Base-by-base conservation (phyloP, 805 yeast species). In the Ogataea philodendri region DNA sequence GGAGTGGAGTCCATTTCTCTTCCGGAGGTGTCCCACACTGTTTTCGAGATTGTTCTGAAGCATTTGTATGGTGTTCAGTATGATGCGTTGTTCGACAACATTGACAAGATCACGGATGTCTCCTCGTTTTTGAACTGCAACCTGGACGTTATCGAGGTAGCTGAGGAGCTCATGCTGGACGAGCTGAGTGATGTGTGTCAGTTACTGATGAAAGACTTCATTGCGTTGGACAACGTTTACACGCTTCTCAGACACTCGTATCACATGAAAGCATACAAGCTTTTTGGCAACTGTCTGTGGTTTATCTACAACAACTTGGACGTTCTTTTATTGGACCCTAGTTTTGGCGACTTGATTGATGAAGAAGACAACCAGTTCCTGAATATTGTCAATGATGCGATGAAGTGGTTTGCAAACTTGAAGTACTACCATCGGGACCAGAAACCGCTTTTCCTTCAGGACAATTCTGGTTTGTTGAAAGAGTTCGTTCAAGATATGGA, bases 291-390 rank as follows among this genome's bases (percentile, higher is more conserved):
- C 35, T 76, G 95, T 52, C 62, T 80, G 16, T 79, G 86, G 80
- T 83, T 73, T 46, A 65, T 85, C 9, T 77, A 73, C 45, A 69
- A 74, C 44, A 85, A 86, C 53, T 60, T 84, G 37, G 87, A 79
- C 19, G 52, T 76, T 3, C 49, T 84, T 10, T 60, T 87, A 21
- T 71, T 76, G 35, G 80, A 78, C 26, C 16, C 22, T 15, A 59
- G 60, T 1, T 65, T 66, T 35, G 41, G 55, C 1, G 59, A 62
- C 7, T 39, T 67, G 20, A 44, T 70, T 1, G 41, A 42, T 3
- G 45, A 48, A 5, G 21, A 22, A 5, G 50, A 42, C 15, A 20
- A 3, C 10, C 15, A 5, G 15, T 39, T 48, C 7, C 24, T 51
- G 15, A 26, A 38, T 9, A 51, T 46, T 30, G 39, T 66, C 22